Conservation (phyloP, 176 grass and related monocot species). For the Zoysia japonica region DNA sequence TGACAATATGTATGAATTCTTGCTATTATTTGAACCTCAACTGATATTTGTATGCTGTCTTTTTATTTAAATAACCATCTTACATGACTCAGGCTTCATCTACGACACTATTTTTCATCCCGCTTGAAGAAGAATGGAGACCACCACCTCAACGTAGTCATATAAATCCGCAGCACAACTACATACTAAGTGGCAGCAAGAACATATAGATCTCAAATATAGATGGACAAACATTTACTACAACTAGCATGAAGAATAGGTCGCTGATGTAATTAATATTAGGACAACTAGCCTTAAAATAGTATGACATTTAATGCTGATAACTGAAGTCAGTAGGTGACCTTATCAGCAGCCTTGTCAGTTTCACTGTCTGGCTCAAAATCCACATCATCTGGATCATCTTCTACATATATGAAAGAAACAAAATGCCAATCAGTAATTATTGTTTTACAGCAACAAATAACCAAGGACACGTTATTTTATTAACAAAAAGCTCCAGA, state of each 20-base stretch:
- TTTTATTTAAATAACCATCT: constrained; percentile 10
- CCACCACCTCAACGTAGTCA: not conserved
- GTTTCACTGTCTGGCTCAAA: constrained; percentile 95
- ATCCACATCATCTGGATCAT: constrained; percentile 96
- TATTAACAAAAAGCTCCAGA: constrained; percentile 8
- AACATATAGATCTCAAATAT: constrained; percentile 7
- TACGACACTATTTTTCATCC: constrained; percentile 21
- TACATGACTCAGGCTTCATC: constrained; percentile 11
- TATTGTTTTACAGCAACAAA: constrained; percentile 19
- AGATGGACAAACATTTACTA: constrained; percentile 1
- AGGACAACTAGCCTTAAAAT: constrained; percentile 29
- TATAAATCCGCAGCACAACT: not conserved
- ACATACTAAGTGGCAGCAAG: not conserved
- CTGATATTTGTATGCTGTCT: not conserved
- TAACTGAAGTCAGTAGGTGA: constrained; percentile 38
- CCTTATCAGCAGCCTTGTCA: constrained; percentile 78
- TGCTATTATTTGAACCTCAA: not conserved
- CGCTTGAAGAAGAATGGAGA: constrained; percentile 4
- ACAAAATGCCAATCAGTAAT: constrained; percentile 22
- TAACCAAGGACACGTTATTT: constrained; percentile 26
- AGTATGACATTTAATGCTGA: constrained; percentile 9
- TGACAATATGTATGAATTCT: not conserved
- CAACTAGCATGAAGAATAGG: constrained; percentile 30
- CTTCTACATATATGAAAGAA: constrained; percentile 64
- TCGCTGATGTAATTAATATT: constrained; percentile 23